phyloP scores from a whole-genome alignment of 2,329 filamentous ascomycete species.

The Aspergillus japonicus region DNA sequence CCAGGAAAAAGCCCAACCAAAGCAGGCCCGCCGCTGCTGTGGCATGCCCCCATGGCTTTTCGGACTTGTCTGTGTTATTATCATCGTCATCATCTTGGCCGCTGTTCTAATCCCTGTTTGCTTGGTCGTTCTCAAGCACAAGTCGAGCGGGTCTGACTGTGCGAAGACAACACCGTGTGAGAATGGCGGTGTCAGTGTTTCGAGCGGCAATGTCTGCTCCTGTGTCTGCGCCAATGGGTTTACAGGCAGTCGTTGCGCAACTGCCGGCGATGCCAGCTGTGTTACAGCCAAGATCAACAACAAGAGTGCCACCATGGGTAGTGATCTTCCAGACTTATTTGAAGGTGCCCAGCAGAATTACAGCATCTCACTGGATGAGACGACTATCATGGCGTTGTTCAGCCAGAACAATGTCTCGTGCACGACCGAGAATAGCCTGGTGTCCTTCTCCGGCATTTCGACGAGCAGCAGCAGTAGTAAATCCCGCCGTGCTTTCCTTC shows the following conservation, averaged over 20 bases:
- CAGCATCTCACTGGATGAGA: slow-evolving; percentile 70
- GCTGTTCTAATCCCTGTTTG: slow-evolving; percentile 77
- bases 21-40: slow-evolving; percentile 66
- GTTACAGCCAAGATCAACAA: slow-evolving; percentile 50
- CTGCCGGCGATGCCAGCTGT: slow-evolving; percentile 53
- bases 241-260: slow-evolving; percentile 62
- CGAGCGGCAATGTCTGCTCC: slow-evolving; percentile 67
- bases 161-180: slow-evolving; percentile 63
- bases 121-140: slow-evolving; percentile 58
- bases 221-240: slow-evolving; percentile 91
- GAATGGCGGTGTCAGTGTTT: slow-evolving; percentile 77
- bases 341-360: slow-evolving; percentile 65
- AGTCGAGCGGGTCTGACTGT: slow-evolving; percentile 48
- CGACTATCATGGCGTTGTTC: slow-evolving; percentile 71
- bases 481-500: slow-evolving; percentile 25
- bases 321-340: slow-evolving; percentile 73
- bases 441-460: slow-evolving; percentile 69
- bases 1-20: slow-evolving; percentile 23
- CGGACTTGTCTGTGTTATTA: slow-evolving; percentile 61
- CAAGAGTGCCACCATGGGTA: slow-evolving; percentile 75
- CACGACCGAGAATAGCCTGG: slow-evolving; percentile 78
- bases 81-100: slow-evolving; percentile 72
- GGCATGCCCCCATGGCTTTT: slow-evolving; percentile 81
- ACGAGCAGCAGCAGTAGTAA: slow-evolving; percentile 27
- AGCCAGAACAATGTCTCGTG: slow-evolving; percentile 75